Evolutionary conservation across 2,329 filamentous ascomycete species (phyloP), one percentile per base, ranked within the genome.

Genomic region (Xylaria hypoxylon): DNA sequence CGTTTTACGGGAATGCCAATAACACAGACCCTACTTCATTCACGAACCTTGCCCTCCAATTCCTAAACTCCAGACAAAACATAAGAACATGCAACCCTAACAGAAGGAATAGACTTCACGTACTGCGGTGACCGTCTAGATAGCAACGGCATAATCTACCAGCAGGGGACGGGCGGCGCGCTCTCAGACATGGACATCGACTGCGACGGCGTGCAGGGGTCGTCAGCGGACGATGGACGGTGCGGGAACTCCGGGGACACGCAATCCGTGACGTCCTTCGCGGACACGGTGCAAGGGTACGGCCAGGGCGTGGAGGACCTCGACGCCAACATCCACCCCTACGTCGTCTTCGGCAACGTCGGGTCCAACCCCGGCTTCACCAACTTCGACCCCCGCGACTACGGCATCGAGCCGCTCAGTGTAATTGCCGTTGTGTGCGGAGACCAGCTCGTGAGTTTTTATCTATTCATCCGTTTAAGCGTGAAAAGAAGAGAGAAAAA

Each of bases 111-210:
- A 66, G 62, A 71, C 56, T 74, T 71, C 45, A 69, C 69, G 10
- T 85, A 84, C 74, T 84, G 82, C 70, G 80, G 79, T 26, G 82
- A 84, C 70, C 78, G 80, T 62, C 69, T 79, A 2, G 15, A 63
- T 11, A 67, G 75, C 22, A 60, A 69, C 19, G 76, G 77, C 40
- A 74, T 81, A 22, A 77, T 87, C 64, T 86, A 82, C 74, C 72
- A 86, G 48, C 79, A 80, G 51, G 82, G 81, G 7, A 74, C 73
- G 0, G 71, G 75, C 10, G 77, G 78, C 2, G 74, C 80, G 26
- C 78, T 87, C 52, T 81, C 80, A 7, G 83, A 87, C 73, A 86
- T 88, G 82, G 86, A 88, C 65, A 79, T 88, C 48, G 86, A 89
- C 77, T 89, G 86, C 69, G 86, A 89, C 65, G 86, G 86, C 1